Base-by-base conservation (phyloP, 345 rosid genomes). In the Cardamine resedifolia region DNA sequence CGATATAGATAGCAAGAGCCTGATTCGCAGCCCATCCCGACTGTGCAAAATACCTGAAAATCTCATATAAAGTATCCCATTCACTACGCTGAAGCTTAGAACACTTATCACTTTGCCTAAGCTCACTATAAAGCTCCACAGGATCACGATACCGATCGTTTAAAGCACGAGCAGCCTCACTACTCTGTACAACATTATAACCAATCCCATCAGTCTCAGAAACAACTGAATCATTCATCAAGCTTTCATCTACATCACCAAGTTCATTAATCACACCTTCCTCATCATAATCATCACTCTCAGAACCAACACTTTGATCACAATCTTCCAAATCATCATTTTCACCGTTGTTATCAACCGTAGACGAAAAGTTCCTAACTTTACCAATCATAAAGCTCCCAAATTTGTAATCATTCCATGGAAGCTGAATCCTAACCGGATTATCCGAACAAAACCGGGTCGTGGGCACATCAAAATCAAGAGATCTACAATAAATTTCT, bases 1-100 rank as follows among this genome's bases (percentile, higher is more conserved):
- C 96, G 55, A 94, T 84, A 67, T 91, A 94, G 55, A 89, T 82
- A 10, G 87, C 97, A 75, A 94, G 92, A 60, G 96, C 88, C 73
- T 94, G 98, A 73, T 86, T 80, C 47, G 90, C 84, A 19, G 90
- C 98, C 97, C 96, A 87, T 0, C 92, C 92, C 0, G 98, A 94
- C 19, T 61, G 77, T 0, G 82, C 52, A 67, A 91, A 88, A 70
- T 33, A 75, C 7, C 24, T 58, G 34, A 94, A 91, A 63, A 90
- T 81, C 58, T 82, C 88, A 2, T 44, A 66, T 48, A 94, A 7
- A 16, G 68, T 71, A 64, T 83, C 82, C 77, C 75, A 83, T 41
- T 88, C 87, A 6, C 70, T 43, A 12, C 41, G 82, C 36, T 47
- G 75, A 38, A 84, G 55, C 69, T 78, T 88, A 38, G 21, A 78